Percentiles rank a stretch among this genome's conserved stretches.
These are phyloP conservation scores for Fusarium mundagurra DNA, from an alignment of 2,329 filamentous ascomycete genomes.

Conservation along the genomic window DNA sequence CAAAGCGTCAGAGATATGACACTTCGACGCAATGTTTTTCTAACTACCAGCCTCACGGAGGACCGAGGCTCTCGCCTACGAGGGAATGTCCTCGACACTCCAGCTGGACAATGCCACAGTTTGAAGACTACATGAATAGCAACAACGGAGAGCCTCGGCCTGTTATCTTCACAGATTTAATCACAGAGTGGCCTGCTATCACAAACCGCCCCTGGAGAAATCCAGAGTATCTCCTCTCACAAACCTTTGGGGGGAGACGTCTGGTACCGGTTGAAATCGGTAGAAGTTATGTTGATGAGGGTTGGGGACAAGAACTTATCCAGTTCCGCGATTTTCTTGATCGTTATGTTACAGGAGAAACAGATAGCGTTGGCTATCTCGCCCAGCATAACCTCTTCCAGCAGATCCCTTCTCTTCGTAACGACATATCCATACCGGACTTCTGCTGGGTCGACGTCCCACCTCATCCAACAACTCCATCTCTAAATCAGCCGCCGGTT, in stretches of 20 bases:
- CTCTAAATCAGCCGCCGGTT: conserved; percentile 53
- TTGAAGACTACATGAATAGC: conserved; percentile 69
- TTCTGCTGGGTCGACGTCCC: conserved; percentile 82
- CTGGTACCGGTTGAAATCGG: conserved; percentile 90
- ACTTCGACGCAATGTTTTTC: conserved; percentile 38
- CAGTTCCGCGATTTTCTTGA: conserved; percentile 77
- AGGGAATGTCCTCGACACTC: conserved; percentile 44
- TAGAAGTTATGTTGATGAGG: conserved; percentile 84
- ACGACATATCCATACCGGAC: conserved; percentile 84
- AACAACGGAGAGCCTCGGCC: conserved; percentile 61
- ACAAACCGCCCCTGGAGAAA: conserved; percentile 73
- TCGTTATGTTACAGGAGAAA: conserved; percentile 61
- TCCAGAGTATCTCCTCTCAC: conserved; percentile 77
- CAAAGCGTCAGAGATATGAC: conserved; percentile 33
- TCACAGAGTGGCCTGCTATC: conserved; percentile 80
- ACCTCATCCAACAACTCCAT: conserved; percentile 54
- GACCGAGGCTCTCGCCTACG: conserved; percentile 39
- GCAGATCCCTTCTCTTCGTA: conserved; percentile 80
- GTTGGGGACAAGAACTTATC: conserved; percentile 85
- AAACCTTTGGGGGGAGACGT: conserved; percentile 79
- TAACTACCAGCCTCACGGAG: conserved; percentile 41
- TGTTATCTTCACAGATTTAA: conserved; percentile 73
- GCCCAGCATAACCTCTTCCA: conserved; percentile 89
- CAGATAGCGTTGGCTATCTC: conserved; percentile 73
- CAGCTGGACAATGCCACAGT: conserved; percentile 64